Evolutionary conservation across 176 grass and related monocot genomes (phyloP), one percentile per base, ranked within the genome.

Genomic region (Pontederia paniculata): DNA sequence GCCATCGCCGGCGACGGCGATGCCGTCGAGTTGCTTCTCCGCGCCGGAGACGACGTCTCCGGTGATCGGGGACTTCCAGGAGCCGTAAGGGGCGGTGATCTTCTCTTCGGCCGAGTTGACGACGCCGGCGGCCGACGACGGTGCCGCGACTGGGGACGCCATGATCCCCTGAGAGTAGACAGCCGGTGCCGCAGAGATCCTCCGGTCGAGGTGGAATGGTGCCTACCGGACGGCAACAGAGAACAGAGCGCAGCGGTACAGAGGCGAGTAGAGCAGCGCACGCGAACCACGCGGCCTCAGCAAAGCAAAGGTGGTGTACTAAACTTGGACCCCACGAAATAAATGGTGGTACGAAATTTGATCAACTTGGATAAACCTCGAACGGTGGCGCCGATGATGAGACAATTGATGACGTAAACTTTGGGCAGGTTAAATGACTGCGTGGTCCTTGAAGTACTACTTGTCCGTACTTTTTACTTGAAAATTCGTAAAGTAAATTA

Each of bases 1-100:
- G 18, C 90, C 85, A 61, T 95, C 85, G 48, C 79, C 90, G 21
- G 79, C 72, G 20, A 85, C 28, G 42, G 84, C 73, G 59, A 95
- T 59, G 21, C 90, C 90, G 23, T 78, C 81, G 58, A 80, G 63
- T 11, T 72, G 25, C 67, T 80, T 89, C 43, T 76, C 79, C 13
- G 90, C 78, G 63, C 81, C 42, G 28, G 72, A 82, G 44, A 95
- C 89, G 20, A 79, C 79, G 42, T 63, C 76, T 28, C 82, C 78
- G 59, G 73, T 89, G 74, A 95, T 89, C 37, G 89, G 85, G 18
- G 89, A 95, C 67, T 86, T 81, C 89, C 89, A 95, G 42, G 89
- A 89, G 3, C 89, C 89, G 42, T 80, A 95, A 21, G 81, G 79
- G 13, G 78, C 81, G 54, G 63, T 58, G 45, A 14, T 42, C 74